These are phyloP conservation scores for Coemansia sp. DNA, from an alignment of 192 early-diverging fungal species.

Conservation along the genomic window DNA sequence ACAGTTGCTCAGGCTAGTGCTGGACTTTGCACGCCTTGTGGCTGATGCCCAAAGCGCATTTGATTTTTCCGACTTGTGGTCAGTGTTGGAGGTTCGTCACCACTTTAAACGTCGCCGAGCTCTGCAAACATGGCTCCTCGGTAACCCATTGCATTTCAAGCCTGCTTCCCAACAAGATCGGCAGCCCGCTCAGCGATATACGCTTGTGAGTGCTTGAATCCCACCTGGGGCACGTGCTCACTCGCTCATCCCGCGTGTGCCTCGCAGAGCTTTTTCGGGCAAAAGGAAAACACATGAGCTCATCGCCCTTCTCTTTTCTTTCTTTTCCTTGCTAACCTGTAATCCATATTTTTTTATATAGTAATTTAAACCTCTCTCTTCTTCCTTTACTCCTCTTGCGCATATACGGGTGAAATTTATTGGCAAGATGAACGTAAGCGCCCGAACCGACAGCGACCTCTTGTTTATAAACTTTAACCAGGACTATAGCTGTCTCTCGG, in stretches of 20 bases:
- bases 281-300: not conserved
- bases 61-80: slow-evolving; percentile 50
- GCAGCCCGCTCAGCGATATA: not conserved
- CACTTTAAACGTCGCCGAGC: slow-evolving; percentile 50
- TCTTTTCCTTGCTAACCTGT: slow-evolving; percentile 6
- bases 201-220: not conserved
- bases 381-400: not conserved
- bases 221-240: slow-evolving; percentile 28
- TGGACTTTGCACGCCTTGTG: slow-evolving; percentile 16
- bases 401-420: not conserved
- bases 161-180: not conserved
- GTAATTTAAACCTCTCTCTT: not conserved
- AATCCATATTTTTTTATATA: not conserved
- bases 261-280: not conserved
- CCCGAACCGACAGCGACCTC: slow-evolving; percentile 66
- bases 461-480: slow-evolving; percentile 84
- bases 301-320: slow-evolving; percentile 4
- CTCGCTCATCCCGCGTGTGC: slow-evolving; percentile 1
- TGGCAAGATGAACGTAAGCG: slow-evolving; percentile 67
- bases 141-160: not conserved
- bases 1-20: slow-evolving; percentile 44
- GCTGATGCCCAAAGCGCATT: slow-evolving; percentile 16
- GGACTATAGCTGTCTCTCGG: slow-evolving; percentile 89
- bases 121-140: slow-evolving; percentile 45
- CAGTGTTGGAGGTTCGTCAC: slow-evolving; percentile 50